Evolutionary conservation across 179 eudicot genomes (phyloP), one percentile per base, ranked within the genome.

Genomic region (Patellifolia procumbens): DNA sequence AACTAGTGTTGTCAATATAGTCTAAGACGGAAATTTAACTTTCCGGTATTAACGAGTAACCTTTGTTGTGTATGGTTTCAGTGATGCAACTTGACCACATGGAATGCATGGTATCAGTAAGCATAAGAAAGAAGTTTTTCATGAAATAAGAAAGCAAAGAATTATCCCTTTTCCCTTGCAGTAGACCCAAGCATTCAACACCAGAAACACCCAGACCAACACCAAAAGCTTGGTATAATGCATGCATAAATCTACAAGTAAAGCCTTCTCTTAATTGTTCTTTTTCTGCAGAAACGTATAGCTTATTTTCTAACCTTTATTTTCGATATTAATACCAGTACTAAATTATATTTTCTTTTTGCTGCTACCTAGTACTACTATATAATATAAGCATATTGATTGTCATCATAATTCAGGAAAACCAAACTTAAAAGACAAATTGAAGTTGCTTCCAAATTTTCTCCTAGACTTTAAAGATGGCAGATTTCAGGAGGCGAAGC

Each of bases 151-250:
- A 63, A 80, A 75, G 83, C 66, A 80, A 75, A 31, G 83, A 80
- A 80, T 76, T 29, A 76, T 80, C 61, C 72, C 61, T 43, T 76
- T 71, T 51, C 76, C 58, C 8, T 5, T 59, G 24, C 32, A 58
- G 48, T 29, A 76, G 11, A 42, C 55, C n/a, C 37, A 39, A 63
- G 72, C 52, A 49, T 51, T 39, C 56, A 67, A 29, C 53, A 34
- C 56, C 51, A 34, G 2, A 37, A 29, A 19, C 28, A 17, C 31
- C 26, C 42, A 68, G 13, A 22, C 13, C 65, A 73, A 56, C 62
- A 29, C 46, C 76, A 31, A 62, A 70, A 75, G 52, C 69, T 75
- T 75, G 78, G 83, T 49, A 80, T 75, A 80, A 80, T 70, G 83
- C 76, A 62, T 70, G 34, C 66, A 75, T 48, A 64, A 63, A 71